Percentiles rank a stretch among this genome's conserved stretches.
These are phyloP conservation scores for Tricholomella constricta DNA, from an alignment of 768 basidiomycete genomes.

Conservation along the genomic window DNA sequence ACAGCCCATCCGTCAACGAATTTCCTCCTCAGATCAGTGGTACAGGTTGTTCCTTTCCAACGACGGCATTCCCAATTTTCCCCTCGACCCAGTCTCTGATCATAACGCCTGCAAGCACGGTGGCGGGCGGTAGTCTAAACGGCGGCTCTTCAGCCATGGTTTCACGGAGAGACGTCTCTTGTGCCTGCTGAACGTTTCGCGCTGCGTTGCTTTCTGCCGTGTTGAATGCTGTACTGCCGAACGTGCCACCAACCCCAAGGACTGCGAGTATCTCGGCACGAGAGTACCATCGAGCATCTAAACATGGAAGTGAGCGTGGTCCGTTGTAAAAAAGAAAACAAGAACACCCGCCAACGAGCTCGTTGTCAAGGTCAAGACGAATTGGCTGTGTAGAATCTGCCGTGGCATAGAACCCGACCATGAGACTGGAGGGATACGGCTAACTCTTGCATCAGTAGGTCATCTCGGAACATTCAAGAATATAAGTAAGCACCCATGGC, in stretches of 20 bases:
- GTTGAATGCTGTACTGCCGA: slow-evolving; percentile 51
- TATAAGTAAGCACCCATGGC: slow-evolving; percentile 91
- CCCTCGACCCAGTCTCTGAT: slow-evolving; percentile 80
- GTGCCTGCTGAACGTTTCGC: slow-evolving; percentile 20
- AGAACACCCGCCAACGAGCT: slow-evolving; percentile 73
- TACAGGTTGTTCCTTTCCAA: too few relatives aligned
- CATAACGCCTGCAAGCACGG: slow-evolving; percentile 81
- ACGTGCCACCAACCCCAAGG: slow-evolving; percentile 56
- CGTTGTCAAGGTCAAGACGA: slow-evolving; percentile 88
- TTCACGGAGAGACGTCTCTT: slow-evolving; percentile 17
- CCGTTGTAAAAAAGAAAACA: not conserved
- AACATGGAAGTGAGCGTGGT: not conserved
- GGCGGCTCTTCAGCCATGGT: slow-evolving; percentile 44
- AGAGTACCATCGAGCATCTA: slow-evolving; percentile 90
- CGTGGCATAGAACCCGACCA: slow-evolving; percentile 87
- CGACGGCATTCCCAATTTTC: slow-evolving; percentile 48
- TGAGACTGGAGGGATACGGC: slow-evolving; percentile 90
- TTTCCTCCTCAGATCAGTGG: too few relatives aligned
- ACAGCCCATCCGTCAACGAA: too few relatives aligned
- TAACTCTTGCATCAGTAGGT: slow-evolving; percentile 31
- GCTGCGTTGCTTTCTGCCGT: slow-evolving; percentile 45
- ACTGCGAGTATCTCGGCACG: slow-evolving; percentile 70
- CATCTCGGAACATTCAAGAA: too few relatives aligned
- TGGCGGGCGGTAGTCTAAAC: slow-evolving; percentile 74
- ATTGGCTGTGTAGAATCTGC: slow-evolving; percentile 76